Evolutionary conservation across 805 yeast genomes (phyloP), one percentile per base, ranked within the genome.

Genomic region (Priceomyces castillae): DNA sequence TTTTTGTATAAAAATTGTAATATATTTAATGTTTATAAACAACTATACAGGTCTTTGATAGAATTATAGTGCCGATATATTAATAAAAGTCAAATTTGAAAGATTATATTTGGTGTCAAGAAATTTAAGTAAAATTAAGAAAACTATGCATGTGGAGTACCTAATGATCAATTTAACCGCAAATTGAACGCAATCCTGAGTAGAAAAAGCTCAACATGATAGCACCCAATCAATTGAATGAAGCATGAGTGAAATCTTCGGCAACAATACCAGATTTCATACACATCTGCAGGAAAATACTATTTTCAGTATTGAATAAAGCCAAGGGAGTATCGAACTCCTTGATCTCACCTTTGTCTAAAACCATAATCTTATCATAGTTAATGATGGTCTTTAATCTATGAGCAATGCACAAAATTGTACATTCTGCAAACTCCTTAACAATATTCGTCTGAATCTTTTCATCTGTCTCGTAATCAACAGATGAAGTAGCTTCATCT

Each of bases 371-470:
- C 61, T 78, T 78, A 56, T 89, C 96, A 48, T 86, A 86, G 53
- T 80, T 79, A 38, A 82, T 65, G 51, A 86, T 85, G 0, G 94
- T 82, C 50, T 82, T 77, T 67, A 90, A 71, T 49, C 97, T 73
- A 64, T 89, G 97, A 2, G 96, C 96, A 64, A 90, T 88, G 50
- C 96, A 88, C 49, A 89, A 69, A 41, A 89, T 82, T 0, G 96
- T 89, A 47, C 94, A 83, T 20, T 79, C 63, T 2, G 63, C 43
- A 58, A 90, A 90, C 56, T 87, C 92, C 15, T 71, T 69, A n/a
- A 77, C 71, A 43, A 85, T 86, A 3, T 95, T 85, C 12, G 66
- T 53, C 60, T 89, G 96, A 50, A 89, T 85, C 59, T 80, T 78
- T 5, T 86, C 73, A 62, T 89, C 96, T 0, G 96, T 88, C 53